phyloP scores from a whole-genome alignment of 148 eudicot species.

The Silene uniflora region DNA sequence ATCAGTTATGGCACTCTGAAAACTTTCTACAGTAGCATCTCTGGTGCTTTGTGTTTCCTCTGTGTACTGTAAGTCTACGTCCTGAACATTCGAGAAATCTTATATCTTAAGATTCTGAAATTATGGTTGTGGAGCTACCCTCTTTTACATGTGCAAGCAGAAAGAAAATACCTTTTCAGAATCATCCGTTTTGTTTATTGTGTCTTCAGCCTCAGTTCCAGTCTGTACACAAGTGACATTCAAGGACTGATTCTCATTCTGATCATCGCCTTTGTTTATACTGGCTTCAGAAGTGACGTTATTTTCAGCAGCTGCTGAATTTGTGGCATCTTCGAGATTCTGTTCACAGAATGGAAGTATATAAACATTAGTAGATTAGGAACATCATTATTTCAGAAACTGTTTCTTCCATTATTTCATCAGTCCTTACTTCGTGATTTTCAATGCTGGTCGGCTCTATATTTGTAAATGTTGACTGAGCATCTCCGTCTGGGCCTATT shows the following conservation, averaged over 20 bases:
- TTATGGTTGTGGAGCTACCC: neutral
- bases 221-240: neutral
- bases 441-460: neutral
- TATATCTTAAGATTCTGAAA: neutral
- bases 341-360: neutral
- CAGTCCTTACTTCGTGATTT: neutral
- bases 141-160: neutral
- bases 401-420: neutral
- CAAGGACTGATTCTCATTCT: neutral
- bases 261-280: neutral
- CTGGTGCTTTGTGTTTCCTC: neutral
- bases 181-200: neutral
- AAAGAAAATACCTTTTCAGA: neutral
- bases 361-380: neutral
- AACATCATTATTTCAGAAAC: no score
- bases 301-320: neutral
- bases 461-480: neutral
- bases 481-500: neutral
- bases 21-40: neutral
- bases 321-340: conserved; percentile 1
- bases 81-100: neutral
- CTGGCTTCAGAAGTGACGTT: no score
- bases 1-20: neutral
- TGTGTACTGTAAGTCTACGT: neutral
- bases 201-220: neutral